These are phyloP conservation scores for Monosporascus sp. DNA, from an alignment of 2,329 filamentous ascomycete species.

Conservation along the genomic window DNA sequence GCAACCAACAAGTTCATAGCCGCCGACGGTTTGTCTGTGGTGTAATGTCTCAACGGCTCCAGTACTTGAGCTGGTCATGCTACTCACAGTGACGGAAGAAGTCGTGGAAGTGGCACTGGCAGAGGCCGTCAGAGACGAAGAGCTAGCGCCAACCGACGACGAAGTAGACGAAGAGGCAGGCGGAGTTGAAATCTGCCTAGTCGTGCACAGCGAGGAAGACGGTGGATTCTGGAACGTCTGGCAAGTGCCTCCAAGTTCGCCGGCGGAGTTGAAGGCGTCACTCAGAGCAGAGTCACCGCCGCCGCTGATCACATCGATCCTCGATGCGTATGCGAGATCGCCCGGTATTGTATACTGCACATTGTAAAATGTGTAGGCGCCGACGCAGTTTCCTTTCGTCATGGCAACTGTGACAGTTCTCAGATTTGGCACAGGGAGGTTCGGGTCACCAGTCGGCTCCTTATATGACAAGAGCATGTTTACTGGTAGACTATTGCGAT, in stretches of 20 bases:
- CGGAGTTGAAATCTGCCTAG: slow-evolving; percentile 12
- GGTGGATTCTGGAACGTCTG: slow-evolving; percentile 31
- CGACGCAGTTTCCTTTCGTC: slow-evolving; percentile 37
- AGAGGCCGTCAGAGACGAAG: not conserved
- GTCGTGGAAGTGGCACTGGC: slow-evolving; percentile 15
- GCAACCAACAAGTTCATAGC: slow-evolving; percentile 41
- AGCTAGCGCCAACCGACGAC: slow-evolving; percentile 2
- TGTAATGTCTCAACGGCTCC: slow-evolving; percentile 25
- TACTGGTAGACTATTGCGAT: slow-evolving; percentile 35
- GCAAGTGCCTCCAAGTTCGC: slow-evolving; percentile 40
- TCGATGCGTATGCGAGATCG: slow-evolving; percentile 37
- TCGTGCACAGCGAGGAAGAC: slow-evolving; percentile 18
- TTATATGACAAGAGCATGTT: slow-evolving; percentile 40
- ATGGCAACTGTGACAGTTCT: slow-evolving; percentile 33
- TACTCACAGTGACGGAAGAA: slow-evolving; percentile 12
- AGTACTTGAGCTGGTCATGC: slow-evolving; percentile 23
- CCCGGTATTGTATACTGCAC: slow-evolving; percentile 38
- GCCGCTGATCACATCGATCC: slow-evolving; percentile 40
- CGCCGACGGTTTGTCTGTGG: slow-evolving; percentile 35
- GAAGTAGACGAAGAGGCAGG: slow-evolving; percentile 10
- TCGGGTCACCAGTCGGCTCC: slow-evolving; percentile 25
- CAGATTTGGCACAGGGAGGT: slow-evolving; percentile 37
- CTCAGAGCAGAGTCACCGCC: slow-evolving; percentile 26
- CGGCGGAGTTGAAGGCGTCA: slow-evolving; percentile 45
- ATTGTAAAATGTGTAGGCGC: slow-evolving; percentile 43